These are phyloP conservation scores for Plicaturopsis crispa DNA, from an alignment of 768 basidiomycete species.

Conservation along the genomic window DNA sequence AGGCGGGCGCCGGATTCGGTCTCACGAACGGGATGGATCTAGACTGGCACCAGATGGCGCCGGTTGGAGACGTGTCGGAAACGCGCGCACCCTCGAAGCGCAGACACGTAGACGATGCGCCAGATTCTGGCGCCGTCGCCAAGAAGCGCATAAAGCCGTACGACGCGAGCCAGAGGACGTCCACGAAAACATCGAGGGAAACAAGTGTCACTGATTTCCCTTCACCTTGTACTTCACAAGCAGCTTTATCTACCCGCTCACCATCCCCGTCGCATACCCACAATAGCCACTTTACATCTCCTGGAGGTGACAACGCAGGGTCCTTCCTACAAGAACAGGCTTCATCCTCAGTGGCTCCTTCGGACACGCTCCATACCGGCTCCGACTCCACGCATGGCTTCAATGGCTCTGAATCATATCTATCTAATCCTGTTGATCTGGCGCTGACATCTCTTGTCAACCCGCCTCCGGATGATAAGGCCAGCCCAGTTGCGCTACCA, in stretches of 20 bases:
- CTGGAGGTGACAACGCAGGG: no score
- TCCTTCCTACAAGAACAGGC: no score
- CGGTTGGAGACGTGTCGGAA: slow-evolving; percentile 25
- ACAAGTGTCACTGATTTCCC: slow-evolving; percentile 44
- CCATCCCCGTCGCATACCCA: no score
- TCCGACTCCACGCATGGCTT: no score
- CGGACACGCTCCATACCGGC: no score
- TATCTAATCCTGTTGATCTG: no score
- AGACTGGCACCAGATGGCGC: slow-evolving; percentile 41
- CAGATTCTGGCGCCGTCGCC: not conserved
- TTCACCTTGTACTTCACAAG: slow-evolving; percentile 34
- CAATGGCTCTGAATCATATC: no score
- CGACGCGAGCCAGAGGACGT: slow-evolving; percentile 30
- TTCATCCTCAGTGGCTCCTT: no score
- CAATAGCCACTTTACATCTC: no score
- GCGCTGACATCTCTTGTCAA: no score
- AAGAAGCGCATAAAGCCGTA: slow-evolving; percentile 71
- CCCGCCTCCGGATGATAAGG: no score
- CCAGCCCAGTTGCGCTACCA: no score
- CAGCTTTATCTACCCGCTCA: not conserved
- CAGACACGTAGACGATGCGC: slow-evolving; percentile 13
- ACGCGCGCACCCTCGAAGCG: slow-evolving; percentile 38
- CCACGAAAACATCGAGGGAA: slow-evolving; percentile 44
- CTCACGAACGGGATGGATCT: slow-evolving; percentile 27
- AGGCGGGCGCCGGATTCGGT: slow-evolving; percentile 21